Evolutionary conservation across 176 grass and related monocot species (phyloP).

Genomic region (Triticum timopheevii): DNA sequence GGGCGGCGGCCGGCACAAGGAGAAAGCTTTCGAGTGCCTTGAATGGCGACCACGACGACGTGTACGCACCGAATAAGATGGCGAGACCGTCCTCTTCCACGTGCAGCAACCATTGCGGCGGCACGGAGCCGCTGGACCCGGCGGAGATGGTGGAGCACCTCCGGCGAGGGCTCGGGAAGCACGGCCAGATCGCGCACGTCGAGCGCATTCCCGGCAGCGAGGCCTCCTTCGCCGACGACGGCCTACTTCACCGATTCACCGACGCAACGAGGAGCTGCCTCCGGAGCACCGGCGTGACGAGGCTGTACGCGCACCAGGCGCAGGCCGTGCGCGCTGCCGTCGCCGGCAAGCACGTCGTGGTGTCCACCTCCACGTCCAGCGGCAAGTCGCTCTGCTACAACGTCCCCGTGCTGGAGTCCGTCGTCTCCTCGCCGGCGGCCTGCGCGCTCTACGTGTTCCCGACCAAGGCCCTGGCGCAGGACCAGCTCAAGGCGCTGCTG

Average conservation of each 20-base stretch:
- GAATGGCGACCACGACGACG: too few species aligned
- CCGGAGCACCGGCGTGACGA: conserved; percentile 37
- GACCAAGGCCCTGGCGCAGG: conserved; percentile 52
- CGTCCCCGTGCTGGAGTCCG: conserved; percentile 64
- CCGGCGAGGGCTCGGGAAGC: conserved; percentile 37
- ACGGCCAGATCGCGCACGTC: conserved; percentile 56
- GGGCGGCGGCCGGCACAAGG: background rate
- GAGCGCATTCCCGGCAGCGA: conserved; percentile 45
- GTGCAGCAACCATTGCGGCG: background rate
- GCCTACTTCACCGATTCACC: conserved; percentile 7
- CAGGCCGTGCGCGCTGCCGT: conserved; percentile 41
- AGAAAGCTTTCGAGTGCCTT: too few species aligned
- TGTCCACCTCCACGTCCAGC: conserved; percentile 71
- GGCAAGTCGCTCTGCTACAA: conserved; percentile 92
- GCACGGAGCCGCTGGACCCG: conserved; percentile 2
- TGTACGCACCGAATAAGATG: background rate
- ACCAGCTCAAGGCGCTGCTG: background rate
- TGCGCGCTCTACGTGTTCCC: conserved; percentile 86
- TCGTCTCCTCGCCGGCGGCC: conserved; percentile 32
- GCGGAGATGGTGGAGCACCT: conserved; percentile 16
- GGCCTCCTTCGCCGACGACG: conserved; percentile 36
- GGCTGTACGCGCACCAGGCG: conserved; percentile 52
- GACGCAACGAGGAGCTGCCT: conserved; percentile 36
- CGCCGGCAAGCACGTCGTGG: conserved; percentile 50
- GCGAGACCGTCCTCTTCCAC: background rate